Evolutionary conservation across 1,284 basidiomycete species (phyloP).

Genomic region (Exobasidium cylindrosporum): DNA sequence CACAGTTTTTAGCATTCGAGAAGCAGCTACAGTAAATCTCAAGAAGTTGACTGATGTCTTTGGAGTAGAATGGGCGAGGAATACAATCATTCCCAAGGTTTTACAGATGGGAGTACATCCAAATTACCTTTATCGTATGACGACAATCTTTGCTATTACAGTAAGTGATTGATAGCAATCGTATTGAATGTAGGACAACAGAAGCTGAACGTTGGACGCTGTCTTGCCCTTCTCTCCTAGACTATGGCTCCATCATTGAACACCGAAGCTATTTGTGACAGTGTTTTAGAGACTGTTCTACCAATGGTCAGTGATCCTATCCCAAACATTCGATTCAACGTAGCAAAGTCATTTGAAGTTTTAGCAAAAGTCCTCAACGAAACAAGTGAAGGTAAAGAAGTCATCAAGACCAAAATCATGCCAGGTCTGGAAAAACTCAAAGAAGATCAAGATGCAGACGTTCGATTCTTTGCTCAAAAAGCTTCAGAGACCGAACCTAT

Average conservation of each 20-base stretch:
- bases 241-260: constrained; percentile 92
- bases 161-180: constrained; percentile 60
- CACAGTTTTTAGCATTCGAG: constrained; percentile 96
- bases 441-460: constrained; percentile 90
- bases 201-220: background rate
- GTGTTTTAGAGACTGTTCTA: constrained; percentile 81
- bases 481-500: constrained; percentile 38
- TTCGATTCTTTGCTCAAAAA: constrained; percentile 67
- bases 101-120: constrained; percentile 96
- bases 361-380: constrained; percentile 70
- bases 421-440: constrained; percentile 83
- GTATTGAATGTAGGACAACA: background rate
- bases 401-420: constrained; percentile 71
- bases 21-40: constrained; percentile 93
- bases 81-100: constrained; percentile 93
- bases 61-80: constrained; percentile 94
- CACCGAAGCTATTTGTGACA: constrained; percentile 76
- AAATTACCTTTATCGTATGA: constrained; percentile 98
- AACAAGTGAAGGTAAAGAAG: constrained; percentile 69
- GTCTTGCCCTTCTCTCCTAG: constrained; percentile 57
- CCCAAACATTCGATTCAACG: constrained; percentile 99
- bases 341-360: constrained; percentile 75
- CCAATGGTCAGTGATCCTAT: constrained; percentile 86
- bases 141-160: constrained; percentile 96
- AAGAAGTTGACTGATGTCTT: constrained; percentile 98